A percentile compares a stretch with the other conserved stretches of the same genome.
Evolutionary conservation across 768 basidiomycete species (phyloP).

Genomic region (Botryobasidium botryosum): DNA sequence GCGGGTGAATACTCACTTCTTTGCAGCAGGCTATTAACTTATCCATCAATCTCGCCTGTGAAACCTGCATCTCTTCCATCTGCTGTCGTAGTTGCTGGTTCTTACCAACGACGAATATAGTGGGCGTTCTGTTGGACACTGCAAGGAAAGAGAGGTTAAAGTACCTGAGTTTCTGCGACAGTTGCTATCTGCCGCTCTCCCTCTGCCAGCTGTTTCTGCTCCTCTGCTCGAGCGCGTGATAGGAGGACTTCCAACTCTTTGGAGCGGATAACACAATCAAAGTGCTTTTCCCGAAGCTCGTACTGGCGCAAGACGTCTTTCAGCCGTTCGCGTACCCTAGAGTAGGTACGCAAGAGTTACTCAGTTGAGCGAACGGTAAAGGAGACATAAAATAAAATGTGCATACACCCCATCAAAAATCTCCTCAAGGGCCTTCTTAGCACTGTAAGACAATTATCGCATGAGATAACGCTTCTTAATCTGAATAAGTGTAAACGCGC

Average conservation of each 20-base stretch:
- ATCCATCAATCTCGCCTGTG: constrained; percentile 66
- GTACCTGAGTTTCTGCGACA: constrained; percentile 52
- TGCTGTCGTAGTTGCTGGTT: constrained; percentile 54
- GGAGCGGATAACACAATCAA: constrained; percentile 80
- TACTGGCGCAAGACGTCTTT: constrained; percentile 80
- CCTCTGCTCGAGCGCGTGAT: constrained; percentile 73
- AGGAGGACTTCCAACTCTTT: constrained; percentile 81
- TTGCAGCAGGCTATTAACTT: constrained; percentile 74
- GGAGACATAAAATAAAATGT: neutral
- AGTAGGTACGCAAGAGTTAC: neutral
- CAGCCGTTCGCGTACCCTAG: constrained; percentile 66
- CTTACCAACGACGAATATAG: constrained; percentile 20
- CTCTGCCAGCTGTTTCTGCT: constrained; percentile 70
- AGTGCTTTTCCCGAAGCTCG: constrained; percentile 79
- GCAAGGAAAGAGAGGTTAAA: neutral
- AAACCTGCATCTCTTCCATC: constrained; percentile 61
- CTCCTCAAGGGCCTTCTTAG: constrained; percentile 56
- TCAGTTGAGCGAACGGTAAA: neutral
- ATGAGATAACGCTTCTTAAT: neutral
- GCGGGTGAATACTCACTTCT: constrained; percentile 50
- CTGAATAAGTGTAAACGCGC: constrained; percentile 10
- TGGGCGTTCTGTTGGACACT: neutral
- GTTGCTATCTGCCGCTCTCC: constrained; percentile 40
- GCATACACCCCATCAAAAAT: constrained; percentile 77
- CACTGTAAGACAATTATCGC: neutral